These are phyloP conservation scores for Syzygium aromaticum DNA, from an alignment of 345 rosid genomes.

Conservation along the genomic window DNA sequence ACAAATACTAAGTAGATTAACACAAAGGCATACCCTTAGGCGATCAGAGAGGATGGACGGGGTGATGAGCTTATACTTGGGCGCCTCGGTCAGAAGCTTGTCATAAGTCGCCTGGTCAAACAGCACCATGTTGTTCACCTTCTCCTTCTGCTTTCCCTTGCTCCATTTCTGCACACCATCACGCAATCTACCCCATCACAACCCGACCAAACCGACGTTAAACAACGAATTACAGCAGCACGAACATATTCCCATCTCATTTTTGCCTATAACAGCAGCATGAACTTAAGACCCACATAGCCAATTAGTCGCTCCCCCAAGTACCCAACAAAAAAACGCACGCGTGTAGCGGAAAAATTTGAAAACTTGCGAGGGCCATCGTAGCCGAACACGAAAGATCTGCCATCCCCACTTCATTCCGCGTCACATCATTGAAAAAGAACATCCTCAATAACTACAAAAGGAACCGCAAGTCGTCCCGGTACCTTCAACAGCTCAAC, in stretches of 20 bases:
- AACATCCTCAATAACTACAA: neutral
- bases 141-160: neutral
- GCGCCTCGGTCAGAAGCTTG: too few species aligned
- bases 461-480: neutral
- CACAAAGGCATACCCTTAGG: too few species aligned
- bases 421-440: neutral
- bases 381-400: neutral
- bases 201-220: neutral
- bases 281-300: neutral
- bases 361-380: neutral
- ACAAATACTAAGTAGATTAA: too few species aligned
- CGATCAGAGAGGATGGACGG: too few species aligned
- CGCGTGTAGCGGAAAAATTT: neutral
- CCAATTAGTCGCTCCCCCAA: neutral
- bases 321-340: neutral
- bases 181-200: neutral
- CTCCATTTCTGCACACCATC: conserved; percentile 34
- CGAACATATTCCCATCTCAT: neutral
- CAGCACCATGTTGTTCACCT: too few species aligned
- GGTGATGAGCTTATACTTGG: too few species aligned
- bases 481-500: neutral
- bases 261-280: neutral
- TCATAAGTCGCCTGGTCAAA: too few species aligned
- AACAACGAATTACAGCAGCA: neutral
- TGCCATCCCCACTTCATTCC: neutral